phyloP scores from a whole-genome alignment of 805 yeast species.

The Kuraishia capsulata region DNA sequence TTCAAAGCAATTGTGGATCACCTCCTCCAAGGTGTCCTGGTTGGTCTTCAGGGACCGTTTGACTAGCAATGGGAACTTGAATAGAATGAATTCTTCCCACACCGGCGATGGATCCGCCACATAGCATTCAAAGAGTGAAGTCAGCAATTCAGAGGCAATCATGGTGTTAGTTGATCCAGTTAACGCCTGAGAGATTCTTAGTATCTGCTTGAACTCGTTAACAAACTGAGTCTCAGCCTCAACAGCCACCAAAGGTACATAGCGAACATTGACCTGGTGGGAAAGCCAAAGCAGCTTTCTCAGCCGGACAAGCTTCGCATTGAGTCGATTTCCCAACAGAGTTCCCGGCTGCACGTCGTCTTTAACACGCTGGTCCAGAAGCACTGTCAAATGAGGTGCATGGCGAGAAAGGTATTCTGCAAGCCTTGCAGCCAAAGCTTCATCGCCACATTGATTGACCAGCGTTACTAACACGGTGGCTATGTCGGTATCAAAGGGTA shows the following conservation, averaged over 20 bases:
- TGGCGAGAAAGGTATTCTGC: not conserved
- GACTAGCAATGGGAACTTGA: conserved; percentile 14
- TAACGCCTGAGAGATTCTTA: conserved; percentile 18
- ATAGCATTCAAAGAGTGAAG: conserved; percentile 17
- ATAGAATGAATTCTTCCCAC: conserved; percentile 5
- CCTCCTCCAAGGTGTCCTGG: conserved; percentile 16
- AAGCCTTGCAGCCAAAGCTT: not conserved
- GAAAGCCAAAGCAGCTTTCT: conserved; percentile 22
- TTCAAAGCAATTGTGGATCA: conserved; percentile 13
- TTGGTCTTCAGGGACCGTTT: conserved; percentile 16
- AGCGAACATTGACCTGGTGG: conserved; percentile 17
- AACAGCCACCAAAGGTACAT: conserved; percentile 7
- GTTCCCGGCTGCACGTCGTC: not conserved
- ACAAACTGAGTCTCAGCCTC: conserved; percentile 15
- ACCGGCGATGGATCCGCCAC: conserved; percentile 8
- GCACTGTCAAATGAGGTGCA: no score
- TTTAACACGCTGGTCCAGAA: no score
- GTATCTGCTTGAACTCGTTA: conserved; percentile 15
- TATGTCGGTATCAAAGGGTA: no score
- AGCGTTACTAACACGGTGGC: not conserved
- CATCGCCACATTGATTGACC: not conserved
- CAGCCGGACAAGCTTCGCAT: conserved; percentile 8
- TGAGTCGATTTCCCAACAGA: not conserved
- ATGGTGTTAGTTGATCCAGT: conserved; percentile 20
- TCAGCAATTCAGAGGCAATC: conserved; percentile 17